Conservation (phyloP, 768 basidiomycete genomes). For the Phylloporus rhodoxanthus region DNA sequence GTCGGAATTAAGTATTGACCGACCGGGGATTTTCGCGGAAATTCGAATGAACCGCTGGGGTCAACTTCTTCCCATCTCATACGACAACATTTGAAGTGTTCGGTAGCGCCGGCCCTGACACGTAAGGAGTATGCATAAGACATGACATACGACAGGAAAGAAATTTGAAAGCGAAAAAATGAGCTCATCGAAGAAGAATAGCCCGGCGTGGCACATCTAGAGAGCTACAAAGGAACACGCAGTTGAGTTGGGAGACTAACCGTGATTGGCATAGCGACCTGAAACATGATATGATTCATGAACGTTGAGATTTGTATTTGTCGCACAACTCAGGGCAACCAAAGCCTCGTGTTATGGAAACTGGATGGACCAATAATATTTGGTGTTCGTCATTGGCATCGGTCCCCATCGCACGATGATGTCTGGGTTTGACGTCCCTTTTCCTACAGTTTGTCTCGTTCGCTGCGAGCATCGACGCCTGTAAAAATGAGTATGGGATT, state of each 20-base stretch:
- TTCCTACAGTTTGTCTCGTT: no score
- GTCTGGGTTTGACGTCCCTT: not conserved
- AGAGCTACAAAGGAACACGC: not conserved
- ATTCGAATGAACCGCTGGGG: not conserved
- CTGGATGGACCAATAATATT: not conserved
- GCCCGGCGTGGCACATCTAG: not conserved
- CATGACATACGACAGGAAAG: not conserved
- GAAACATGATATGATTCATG: not conserved
- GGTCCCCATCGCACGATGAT: not conserved
- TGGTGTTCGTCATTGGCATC: not conserved
- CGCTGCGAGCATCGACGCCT: no score
- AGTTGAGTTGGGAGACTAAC: conserved; percentile 6
- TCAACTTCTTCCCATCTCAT: not conserved
- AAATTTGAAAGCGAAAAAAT: not conserved
- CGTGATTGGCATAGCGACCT: not conserved
- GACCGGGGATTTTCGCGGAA: not conserved
- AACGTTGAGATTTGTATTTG: not conserved
- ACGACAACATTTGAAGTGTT: not conserved
- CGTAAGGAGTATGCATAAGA: not conserved
- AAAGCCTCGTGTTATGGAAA: not conserved
- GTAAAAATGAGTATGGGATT: no score
- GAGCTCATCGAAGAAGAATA: not conserved
- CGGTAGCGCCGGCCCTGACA: not conserved
- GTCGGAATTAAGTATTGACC: not conserved
- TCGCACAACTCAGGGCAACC: not conserved